phyloP scores from a whole-genome alignment of 768 basidiomycete genomes.

The Naganishia vishniacii region DNA sequence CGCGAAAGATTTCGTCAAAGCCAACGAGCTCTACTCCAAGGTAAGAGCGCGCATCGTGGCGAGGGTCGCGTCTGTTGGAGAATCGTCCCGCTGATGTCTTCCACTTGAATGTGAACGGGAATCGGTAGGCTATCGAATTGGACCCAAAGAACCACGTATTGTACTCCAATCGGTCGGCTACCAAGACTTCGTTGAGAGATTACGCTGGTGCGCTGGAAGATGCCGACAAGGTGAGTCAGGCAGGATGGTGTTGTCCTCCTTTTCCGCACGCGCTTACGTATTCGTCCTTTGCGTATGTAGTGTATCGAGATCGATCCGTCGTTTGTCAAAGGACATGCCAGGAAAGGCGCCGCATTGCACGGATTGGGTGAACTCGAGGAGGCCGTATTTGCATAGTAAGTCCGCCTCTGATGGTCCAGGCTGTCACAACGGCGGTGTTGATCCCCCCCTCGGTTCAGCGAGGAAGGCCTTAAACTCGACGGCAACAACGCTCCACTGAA shows the following conservation, averaged over 20 bases:
- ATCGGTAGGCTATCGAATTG: constrained; percentile 75
- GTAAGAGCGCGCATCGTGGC: constrained; percentile 20
- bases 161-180: constrained; percentile 88
- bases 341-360: constrained; percentile 89
- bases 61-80: too few species aligned
- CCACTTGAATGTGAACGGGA: too few species aligned
- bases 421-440: too few species aligned
- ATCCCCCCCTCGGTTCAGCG: constrained; percentile 44
- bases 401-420: background rate
- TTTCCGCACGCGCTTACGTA: too few species aligned
- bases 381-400: constrained; percentile 68
- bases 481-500: constrained; percentile 67
- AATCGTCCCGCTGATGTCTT: too few species aligned
- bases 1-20: constrained; percentile 83
- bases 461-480: constrained; percentile 73
- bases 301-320: constrained; percentile 63
- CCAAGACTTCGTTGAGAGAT: constrained; percentile 75
- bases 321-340: constrained; percentile 85
- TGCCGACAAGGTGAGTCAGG: constrained; percentile 72
- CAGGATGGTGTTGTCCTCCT: too few species aligned
- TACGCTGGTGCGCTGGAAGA: constrained; percentile 73
- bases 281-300: too few species aligned
- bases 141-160: constrained; percentile 81
- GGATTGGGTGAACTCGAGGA: constrained; percentile 72
- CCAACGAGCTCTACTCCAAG: constrained; percentile 53